Conservation (phyloP, 176 grass and related monocot species). For the Rhynchospora tenuis region DNA sequence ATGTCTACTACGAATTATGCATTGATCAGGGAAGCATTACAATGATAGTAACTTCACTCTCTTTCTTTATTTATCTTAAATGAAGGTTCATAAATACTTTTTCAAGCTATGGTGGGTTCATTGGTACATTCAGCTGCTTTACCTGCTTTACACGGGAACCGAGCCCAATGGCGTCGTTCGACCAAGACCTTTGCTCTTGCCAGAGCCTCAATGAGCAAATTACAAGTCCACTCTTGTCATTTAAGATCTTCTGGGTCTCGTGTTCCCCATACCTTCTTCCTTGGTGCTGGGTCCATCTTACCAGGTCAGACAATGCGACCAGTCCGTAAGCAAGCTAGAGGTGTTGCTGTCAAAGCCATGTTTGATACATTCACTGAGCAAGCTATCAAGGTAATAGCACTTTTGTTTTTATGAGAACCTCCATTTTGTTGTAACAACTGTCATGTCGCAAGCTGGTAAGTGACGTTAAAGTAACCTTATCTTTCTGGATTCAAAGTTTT, state of each 20-base stretch:
- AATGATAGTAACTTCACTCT: neutral
- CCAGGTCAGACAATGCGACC: conserved; percentile 46
- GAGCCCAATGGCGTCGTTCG: conserved; percentile 23
- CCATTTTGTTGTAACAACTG: neutral
- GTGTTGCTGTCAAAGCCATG: conserved; percentile 64
- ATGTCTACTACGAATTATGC: neutral
- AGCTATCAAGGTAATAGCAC: conserved; percentile 74
- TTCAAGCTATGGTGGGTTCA: neutral
- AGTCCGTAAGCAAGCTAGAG: conserved; percentile 21
- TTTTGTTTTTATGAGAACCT: neutral
- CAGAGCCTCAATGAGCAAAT: conserved; percentile 43
- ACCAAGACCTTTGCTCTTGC: conserved; percentile 17
- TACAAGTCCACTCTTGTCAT: conserved; percentile 27
- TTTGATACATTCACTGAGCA: conserved; percentile 84
- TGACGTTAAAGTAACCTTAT: neutral
- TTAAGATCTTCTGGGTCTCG: conserved; percentile 58
- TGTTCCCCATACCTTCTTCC: conserved; percentile 46
- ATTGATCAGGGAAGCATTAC: neutral
- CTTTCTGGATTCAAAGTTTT: neutral
- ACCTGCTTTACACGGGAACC: conserved; percentile 37
- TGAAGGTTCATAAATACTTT: neutral
- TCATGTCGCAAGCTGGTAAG: neutral
- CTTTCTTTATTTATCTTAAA: neutral
- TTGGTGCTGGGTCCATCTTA: conserved; percentile 41
- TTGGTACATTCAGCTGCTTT: conserved; percentile 60